Evolutionary conservation across 2,329 filamentous ascomycete genomes (phyloP), one percentile per base, ranked within the genome.

Genomic region (Trichoderma pleuroti): DNA sequence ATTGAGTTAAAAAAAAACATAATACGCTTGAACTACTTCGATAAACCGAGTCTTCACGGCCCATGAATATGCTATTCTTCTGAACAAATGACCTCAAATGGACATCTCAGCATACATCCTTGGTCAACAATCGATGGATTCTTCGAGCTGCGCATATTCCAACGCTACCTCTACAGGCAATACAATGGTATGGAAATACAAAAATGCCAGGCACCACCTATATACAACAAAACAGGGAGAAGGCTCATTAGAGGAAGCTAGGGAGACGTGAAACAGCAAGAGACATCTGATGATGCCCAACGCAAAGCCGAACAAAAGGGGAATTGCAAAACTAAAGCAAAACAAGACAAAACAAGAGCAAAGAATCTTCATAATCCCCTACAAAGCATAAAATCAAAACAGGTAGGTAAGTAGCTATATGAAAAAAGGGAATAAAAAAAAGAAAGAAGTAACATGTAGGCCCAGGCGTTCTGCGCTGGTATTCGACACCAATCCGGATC

Each of bases 401-500:
- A 42, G 1, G 32, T 28, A 36, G 54, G 54, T 57, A 57, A 10
- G 30, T 59, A 62, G 30, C 64, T 52, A 67, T 54, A 28, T 36
- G 8, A 32, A 30, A 59, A 16, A 39, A 71, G 16, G 46, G 46
- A 52, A 52, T 52, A 72, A 69, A 60, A 72, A 42, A n/a, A n/a
- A 68, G 66, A 71, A 60, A 42, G 66, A 68, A 66, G 60, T 59
- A 59, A 61, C 56, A 62, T 68, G 39, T 68, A 28, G 30, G 30
- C n/a, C 62, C 70, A 71, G 70, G 56, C 52, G 42, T 62, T 68
- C 65, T 68, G 59, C 70, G 64, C 64, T 61, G 54, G 60, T 61
- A 66, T 64, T 64, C 39, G 42, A 64, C 70, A 71, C 65, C 70
- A 70, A 65, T 54, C 57, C 66, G 65, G 68, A 65, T 69, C 66